A percentile compares a stretch with the other conserved stretches of the same genome.
These are phyloP conservation scores for Candida argentea DNA, from an alignment of 805 yeast species.

Conservation along the genomic window DNA sequence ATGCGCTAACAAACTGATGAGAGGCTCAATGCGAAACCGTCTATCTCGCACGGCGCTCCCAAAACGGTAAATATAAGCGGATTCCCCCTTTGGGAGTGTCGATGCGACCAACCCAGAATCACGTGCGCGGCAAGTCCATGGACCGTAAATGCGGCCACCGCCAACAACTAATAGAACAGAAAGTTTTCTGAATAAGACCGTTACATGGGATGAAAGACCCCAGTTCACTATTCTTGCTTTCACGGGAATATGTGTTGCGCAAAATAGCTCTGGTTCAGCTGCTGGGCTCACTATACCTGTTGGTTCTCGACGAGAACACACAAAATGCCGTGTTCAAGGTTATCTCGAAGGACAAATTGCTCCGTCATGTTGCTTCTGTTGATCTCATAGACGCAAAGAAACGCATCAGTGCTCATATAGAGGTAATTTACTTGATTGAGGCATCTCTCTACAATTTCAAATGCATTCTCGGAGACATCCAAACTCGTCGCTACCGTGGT, in stretches of 20 bases:
- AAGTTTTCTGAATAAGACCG: too few species aligned
- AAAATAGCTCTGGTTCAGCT: slow-evolving; percentile 21
- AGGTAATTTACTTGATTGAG: slow-evolving; percentile 72
- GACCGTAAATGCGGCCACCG: too few species aligned
- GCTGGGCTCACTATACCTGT: slow-evolving; percentile 20
- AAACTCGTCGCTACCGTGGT: slow-evolving; percentile 61
- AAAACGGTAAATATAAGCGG: too few species aligned
- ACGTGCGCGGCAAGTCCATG: too few species aligned
- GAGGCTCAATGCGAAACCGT: too few species aligned
- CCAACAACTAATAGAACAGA: too few species aligned
- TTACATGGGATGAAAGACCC: slow-evolving; percentile 17
- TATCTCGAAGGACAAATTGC: slow-evolving; percentile 37
- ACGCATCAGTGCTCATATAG: slow-evolving; percentile 52
- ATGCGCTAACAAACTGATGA: too few species aligned
- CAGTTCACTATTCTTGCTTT: slow-evolving; percentile 17
- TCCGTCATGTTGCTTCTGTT: slow-evolving; percentile 50
- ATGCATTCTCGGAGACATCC: slow-evolving; percentile 68
- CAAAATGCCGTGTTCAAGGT: slow-evolving; percentile 38
- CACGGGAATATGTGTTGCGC: slow-evolving; percentile 18
- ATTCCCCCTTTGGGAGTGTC: too few species aligned
- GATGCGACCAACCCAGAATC: too few species aligned
- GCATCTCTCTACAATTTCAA: slow-evolving; percentile 59
- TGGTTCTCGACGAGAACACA: slow-evolving; percentile 50
- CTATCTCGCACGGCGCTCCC: too few species aligned
- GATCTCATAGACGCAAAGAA: slow-evolving; percentile 55